phyloP scores from a whole-genome alignment of 2,329 filamentous ascomycete genomes.

The Diplodia seriata region DNA sequence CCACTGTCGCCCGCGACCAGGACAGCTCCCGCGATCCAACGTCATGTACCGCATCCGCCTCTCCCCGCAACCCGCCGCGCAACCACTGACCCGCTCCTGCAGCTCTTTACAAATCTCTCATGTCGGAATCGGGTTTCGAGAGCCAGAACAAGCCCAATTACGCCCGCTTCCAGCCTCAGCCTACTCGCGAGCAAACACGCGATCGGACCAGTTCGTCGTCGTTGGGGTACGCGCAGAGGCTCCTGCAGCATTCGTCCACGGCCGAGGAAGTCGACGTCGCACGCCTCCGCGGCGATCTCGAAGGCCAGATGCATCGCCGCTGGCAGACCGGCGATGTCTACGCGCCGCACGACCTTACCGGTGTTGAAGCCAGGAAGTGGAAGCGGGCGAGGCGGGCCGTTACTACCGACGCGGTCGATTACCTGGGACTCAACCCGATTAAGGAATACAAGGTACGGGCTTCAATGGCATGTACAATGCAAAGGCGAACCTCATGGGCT shows the following conservation, averaged over 20 bases:
- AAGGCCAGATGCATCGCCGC: conserved; percentile 70
- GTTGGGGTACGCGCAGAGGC: too few relatives aligned
- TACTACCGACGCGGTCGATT: conserved; percentile 75
- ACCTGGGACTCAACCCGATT: conserved; percentile 78
- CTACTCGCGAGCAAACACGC: conserved; percentile 8
- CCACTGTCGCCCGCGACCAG: conserved; percentile 5
- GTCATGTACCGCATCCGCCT: not conserved
- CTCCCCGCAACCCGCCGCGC: not conserved
- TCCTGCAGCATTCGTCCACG: not conserved
- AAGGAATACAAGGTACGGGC: conserved; percentile 81
- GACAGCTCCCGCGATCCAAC: conserved; percentile 4
- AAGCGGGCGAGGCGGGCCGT: conserved; percentile 59
- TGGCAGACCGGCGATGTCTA: conserved; percentile 87
- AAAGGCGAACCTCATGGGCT: not conserved
- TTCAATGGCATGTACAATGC: conserved; percentile 38
- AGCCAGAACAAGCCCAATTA: too few relatives aligned
- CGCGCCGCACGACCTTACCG: conserved; percentile 83
- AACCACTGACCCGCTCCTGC: not conserved
- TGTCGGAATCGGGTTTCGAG: not conserved
- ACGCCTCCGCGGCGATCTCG: conserved; percentile 54
- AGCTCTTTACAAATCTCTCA: not conserved
- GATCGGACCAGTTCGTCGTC: not conserved
- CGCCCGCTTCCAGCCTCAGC: not conserved
- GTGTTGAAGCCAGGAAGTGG: conserved; percentile 83
- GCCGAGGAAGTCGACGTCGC: not conserved